Evolutionary conservation across 148 eudicot genomes (phyloP).

Genomic region (Arctostaphylos glauca): DNA sequence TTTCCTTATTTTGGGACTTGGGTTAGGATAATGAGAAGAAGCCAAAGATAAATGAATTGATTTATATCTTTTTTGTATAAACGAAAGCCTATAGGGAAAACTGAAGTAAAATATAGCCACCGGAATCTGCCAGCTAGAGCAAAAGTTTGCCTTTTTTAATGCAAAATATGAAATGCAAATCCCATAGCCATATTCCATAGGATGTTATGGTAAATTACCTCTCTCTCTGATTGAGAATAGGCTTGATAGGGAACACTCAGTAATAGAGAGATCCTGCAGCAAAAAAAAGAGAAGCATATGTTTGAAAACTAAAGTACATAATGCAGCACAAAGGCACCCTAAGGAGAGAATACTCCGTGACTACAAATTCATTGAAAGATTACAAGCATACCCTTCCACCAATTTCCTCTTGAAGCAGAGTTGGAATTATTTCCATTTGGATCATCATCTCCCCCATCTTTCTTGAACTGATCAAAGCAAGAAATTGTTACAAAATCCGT

Average conservation of each 20-base stretch:
- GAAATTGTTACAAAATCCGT: neutral
- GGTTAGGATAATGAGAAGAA: no score
- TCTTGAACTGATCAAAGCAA: slow-evolving; percentile 46
- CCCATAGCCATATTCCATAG: neutral
- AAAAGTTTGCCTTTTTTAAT: neutral
- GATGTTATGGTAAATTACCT: neutral
- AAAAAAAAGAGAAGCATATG: neutral
- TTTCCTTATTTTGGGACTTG: neutral
- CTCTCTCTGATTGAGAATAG: neutral
- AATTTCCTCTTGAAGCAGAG: slow-evolving; percentile 78
- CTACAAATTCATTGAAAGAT: neutral
- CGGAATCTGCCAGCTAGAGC: neutral
- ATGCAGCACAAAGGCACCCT: neutral
- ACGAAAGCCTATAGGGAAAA: neutral
- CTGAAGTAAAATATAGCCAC: no score
- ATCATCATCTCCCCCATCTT: slow-evolving; percentile 54
- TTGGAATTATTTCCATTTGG: slow-evolving; percentile 35
- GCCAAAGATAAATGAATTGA: neutral
- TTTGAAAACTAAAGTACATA: neutral
- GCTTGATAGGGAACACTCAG: slow-evolving; percentile 19
- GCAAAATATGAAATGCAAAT: neutral
- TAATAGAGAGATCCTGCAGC: slow-evolving; percentile 46
- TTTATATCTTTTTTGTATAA: neutral
- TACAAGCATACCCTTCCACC: slow-evolving; percentile 76
- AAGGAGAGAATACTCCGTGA: neutral